A percentile compares a stretch with the other conserved stretches of the same genome.
These are phyloP conservation scores for Colletotrichum euphorbiae DNA, from an alignment of 2,329 filamentous ascomycete species.

Conservation along the genomic window DNA sequence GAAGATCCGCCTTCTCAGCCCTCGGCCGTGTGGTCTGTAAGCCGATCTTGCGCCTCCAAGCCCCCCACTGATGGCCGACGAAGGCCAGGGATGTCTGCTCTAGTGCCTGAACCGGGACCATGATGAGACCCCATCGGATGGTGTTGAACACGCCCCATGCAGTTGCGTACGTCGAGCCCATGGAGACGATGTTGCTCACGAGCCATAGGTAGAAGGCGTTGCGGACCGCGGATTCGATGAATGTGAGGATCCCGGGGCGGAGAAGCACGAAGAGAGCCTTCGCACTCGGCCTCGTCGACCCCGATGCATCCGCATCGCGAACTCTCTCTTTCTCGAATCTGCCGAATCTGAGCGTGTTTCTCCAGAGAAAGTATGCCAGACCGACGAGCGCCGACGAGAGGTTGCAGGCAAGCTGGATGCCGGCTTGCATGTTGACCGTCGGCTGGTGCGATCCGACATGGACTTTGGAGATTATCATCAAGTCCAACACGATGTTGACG, in stretches of 20 bases:
- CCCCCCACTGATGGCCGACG: constrained; percentile 74
- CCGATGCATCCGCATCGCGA: constrained; percentile 19
- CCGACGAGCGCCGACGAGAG: constrained; percentile 66
- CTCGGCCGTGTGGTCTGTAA: constrained; percentile 39
- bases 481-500: constrained; percentile 74
- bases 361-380: constrained; percentile 69
- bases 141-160: constrained; percentile 81
- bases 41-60: constrained; percentile 52
- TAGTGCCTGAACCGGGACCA: constrained; percentile 77
- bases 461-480: constrained; percentile 74
- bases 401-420: constrained; percentile 71
- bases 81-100: constrained; percentile 75
- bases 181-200: constrained; percentile 70
- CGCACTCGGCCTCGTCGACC: constrained; percentile 52
- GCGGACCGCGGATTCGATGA: constrained; percentile 73
- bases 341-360: constrained; percentile 47
- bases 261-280: constrained; percentile 61
- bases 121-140: constrained; percentile 79
- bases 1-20: constrained; percentile 38
- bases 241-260: constrained; percentile 68
- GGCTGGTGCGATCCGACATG: constrained; percentile 67
- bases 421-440: constrained; percentile 73
- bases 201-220: constrained; percentile 80
- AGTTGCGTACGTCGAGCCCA: constrained; percentile 75
- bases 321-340: constrained; percentile 32